Base-by-base conservation (phyloP, 1,284 basidiomycete genomes). In the Coriolopsis trogii region DNA sequence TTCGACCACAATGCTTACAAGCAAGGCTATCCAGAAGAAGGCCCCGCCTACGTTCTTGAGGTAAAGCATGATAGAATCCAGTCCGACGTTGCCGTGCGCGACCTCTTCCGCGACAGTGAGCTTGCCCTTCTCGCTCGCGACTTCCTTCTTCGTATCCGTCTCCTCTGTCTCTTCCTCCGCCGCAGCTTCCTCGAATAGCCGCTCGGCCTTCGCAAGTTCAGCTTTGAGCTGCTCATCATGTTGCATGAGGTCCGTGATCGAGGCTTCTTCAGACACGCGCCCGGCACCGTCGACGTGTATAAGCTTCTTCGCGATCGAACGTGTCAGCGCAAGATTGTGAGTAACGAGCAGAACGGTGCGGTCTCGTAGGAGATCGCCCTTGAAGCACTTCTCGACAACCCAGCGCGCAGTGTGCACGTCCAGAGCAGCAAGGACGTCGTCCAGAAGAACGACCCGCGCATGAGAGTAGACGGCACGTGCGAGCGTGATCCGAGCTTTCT, bases 281-380 rank as follows among this genome's bases (percentile, higher is more conserved):
- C n/a, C n/a, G n/a, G n/a, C n/a, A n/a, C n/a, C n/a, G n/a, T n/a
- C n/a, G n/a, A n/a, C n/a, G n/a, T n/a, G n/a, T n/a, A n/a, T n/a
- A n/a, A n/a, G n/a, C n/a, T n/a, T n/a, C n/a, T n/a, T n/a, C n/a
- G n/a, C n/a, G n/a, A n/a, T n/a, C n/a, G n/a, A n/a, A n/a, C n/a
- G n/a, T n/a, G n/a, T n/a, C n/a, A n/a, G n/a, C n/a, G n/a, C n/a
- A n/a, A n/a, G n/a, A n/a, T n/a, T n/a, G n/a, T n/a, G n/a, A n/a
- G n/a, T n/a, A n/a, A 88, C 86, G 51, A 89, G 85, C 9, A 93
- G 73, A 13, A 91, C 72, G 1, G 89, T 93, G 41, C 89, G 77
- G 4, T 79, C 84, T 37, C 75, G 73, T 28, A 93, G 70, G 4
- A 92, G 72, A 53, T 87, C 82, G 5, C 89, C 87, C 40, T 72